phyloP scores from a whole-genome alignment of 2,329 filamentous ascomycete genomes.

The Sarocladium kiliense region DNA sequence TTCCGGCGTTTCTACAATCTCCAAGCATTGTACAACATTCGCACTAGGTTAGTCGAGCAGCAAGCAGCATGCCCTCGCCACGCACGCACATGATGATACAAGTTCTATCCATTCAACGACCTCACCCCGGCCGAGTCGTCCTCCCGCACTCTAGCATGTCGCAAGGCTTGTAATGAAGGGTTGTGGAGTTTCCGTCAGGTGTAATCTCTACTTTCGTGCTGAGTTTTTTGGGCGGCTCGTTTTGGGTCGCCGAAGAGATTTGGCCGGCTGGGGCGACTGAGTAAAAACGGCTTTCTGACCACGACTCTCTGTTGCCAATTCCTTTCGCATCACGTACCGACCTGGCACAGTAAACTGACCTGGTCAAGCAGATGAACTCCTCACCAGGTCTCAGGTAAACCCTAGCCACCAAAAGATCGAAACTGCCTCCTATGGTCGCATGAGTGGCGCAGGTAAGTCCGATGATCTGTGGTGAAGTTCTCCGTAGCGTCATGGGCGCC shows the following conservation, averaged over 20 bases:
- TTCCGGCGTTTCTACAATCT: not conserved
- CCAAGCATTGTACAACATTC: not conserved
- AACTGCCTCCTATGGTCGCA: not conserved
- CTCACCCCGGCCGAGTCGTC: conserved; percentile 62
- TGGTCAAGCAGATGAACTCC: not conserved
- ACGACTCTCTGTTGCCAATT: conserved; percentile 1
- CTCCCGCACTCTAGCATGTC: conserved; percentile 62
- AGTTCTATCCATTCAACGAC: conserved; percentile 76
- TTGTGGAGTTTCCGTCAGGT: conserved; percentile 64
- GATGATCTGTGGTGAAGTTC: no score
- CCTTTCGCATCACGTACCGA: not conserved
- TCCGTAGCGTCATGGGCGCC: no score
- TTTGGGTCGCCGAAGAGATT: conserved; percentile 37
- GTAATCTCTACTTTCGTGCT: conserved; percentile 58
- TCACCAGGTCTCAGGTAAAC: not conserved
- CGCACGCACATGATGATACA: conserved; percentile 32
- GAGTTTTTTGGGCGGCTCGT: conserved; percentile 45
- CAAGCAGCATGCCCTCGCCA: conserved; percentile 6
- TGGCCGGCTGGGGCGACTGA: conserved; percentile 61
- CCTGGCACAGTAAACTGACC: conserved; percentile 1
- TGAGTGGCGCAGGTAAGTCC: not conserved
- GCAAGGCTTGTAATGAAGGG: conserved; percentile 51
- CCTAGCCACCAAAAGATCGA: not conserved
- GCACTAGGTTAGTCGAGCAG: not conserved
- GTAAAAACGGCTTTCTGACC: conserved; percentile 65